Conservation (phyloP, 176 grass and related monocot genomes). For the Urochloa ruziziensis region DNA sequence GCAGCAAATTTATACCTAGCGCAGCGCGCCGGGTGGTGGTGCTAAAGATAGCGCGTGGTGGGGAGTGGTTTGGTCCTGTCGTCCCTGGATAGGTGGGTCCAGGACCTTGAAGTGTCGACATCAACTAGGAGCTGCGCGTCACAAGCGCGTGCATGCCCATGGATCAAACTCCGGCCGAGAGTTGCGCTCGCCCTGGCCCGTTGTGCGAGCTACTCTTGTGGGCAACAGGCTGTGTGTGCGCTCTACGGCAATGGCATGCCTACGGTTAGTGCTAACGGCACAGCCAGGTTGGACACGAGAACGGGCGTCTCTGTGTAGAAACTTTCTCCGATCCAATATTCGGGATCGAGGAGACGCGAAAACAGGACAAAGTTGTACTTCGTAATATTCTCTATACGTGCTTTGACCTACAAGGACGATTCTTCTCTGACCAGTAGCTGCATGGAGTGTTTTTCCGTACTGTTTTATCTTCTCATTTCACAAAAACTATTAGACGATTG, state of each 20-base stretch:
- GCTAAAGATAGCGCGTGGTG: constrained; percentile 42
- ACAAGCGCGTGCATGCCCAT: neutral
- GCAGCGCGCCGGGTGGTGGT: neutral
- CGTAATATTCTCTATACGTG: too few relatives aligned
- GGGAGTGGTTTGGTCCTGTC: neutral
- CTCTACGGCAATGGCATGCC: neutral
- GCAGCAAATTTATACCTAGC: constrained; percentile 7
- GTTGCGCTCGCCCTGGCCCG: neutral
- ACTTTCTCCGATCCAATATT: neutral
- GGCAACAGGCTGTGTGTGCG: neutral
- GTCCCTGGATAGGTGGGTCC: neutral
- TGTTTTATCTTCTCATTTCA: too few relatives aligned
- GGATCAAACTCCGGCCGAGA: neutral
- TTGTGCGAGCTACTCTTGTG: neutral
- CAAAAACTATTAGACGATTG: too few relatives aligned
- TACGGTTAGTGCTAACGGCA: neutral
- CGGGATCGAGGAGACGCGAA: neutral
- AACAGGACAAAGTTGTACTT: too few relatives aligned
- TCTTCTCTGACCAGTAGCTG: too few relatives aligned
- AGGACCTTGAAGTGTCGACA: neutral
- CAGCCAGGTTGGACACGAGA: neutral
- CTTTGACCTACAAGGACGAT: too few relatives aligned
- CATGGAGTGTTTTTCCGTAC: too few relatives aligned
- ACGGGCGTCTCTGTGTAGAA: neutral
- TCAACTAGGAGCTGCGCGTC: constrained; percentile 16